These are phyloP conservation scores for Cercospora sp. DNA, from an alignment of 2,329 filamentous ascomycete species.

Conservation along the genomic window DNA sequence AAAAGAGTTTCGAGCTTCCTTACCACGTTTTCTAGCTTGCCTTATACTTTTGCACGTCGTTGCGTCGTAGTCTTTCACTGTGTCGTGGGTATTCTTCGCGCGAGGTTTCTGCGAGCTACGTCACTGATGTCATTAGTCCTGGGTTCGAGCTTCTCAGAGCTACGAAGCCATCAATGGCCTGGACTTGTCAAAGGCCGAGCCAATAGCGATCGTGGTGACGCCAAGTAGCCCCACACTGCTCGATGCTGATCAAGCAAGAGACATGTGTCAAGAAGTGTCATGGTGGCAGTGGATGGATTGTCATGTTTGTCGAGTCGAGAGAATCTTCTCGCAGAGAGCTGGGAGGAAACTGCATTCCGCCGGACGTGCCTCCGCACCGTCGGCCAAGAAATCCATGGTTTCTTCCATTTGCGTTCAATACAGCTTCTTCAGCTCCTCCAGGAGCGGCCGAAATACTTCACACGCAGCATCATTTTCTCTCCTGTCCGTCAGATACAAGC, in stretches of 20 bases:
- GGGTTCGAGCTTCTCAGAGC: neutral
- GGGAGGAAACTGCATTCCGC: neutral
- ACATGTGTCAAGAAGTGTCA: neutral
- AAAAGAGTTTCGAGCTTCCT: neutral
- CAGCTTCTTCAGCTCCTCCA: neutral
- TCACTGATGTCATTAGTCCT: conserved; percentile 6
- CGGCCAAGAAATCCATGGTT: neutral
- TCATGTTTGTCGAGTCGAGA: neutral
- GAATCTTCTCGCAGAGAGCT: neutral
- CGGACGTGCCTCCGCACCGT: neutral
- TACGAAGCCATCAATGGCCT: neutral
- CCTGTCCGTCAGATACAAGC: neutral
- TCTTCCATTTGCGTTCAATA: neutral
- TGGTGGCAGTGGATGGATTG: neutral
- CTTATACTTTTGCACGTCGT: neutral
- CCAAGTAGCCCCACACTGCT: neutral
- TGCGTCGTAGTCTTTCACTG: neutral
- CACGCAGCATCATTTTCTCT: neutral
- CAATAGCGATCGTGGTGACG: neutral
- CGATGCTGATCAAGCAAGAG: neutral
- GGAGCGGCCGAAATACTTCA: neutral
- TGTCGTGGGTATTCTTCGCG: neutral
- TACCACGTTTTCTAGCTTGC: neutral
- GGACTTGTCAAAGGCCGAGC: neutral
- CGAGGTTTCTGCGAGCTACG: conserved; percentile 13